Percentiles rank a stretch among this genome's conserved stretches.
phyloP scores from a whole-genome alignment of 2,329 filamentous ascomycete genomes.

The Trichoderma koningiopsis region DNA sequence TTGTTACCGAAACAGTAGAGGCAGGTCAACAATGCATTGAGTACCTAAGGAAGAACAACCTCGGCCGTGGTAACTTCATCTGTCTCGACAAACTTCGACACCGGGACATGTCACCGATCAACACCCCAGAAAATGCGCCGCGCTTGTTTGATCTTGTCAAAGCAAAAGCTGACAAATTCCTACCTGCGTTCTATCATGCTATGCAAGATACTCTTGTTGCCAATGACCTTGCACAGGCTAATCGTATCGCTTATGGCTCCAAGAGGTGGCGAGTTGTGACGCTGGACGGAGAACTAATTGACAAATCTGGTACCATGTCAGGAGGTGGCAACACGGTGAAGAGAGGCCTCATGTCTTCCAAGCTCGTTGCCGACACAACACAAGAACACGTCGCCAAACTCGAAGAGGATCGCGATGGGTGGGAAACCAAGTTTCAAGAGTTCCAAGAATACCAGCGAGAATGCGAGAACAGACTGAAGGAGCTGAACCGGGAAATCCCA shows the following conservation, averaged over 20 bases:
- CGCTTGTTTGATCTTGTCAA: slow-evolving; percentile 91
- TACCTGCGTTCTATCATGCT: slow-evolving; percentile 90
- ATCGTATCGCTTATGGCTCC: slow-evolving; percentile 93
- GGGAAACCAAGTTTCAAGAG: slow-evolving; percentile 80
- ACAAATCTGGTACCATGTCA: slow-evolving; percentile 98
- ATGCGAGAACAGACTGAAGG: slow-evolving; percentile 71
- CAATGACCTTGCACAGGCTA: slow-evolving; percentile 89
- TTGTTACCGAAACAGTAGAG: slow-evolving; percentile 95
- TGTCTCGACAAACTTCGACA: slow-evolving; percentile 83
- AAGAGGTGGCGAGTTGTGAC: slow-evolving; percentile 96
- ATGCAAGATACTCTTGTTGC: slow-evolving; percentile 95
- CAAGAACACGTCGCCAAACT: slow-evolving; percentile 88
- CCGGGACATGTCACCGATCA: slow-evolving; percentile 75
- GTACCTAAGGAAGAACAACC: slow-evolving; percentile 94
- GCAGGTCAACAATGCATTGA: slow-evolving; percentile 98
- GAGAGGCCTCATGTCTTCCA: slow-evolving; percentile 94
- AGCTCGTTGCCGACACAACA: slow-evolving; percentile 81
- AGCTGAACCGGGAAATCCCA: slow-evolving; percentile 77
- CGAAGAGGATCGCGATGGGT: slow-evolving; percentile 80
- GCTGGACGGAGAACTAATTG: slow-evolving; percentile 90
- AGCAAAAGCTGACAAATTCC: slow-evolving; percentile 83
- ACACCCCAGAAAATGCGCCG: slow-evolving; percentile 89
- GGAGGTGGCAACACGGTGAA: slow-evolving; percentile 91
- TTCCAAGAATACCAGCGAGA: slow-evolving; percentile 84
- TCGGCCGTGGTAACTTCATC: slow-evolving; percentile 96